These are phyloP conservation scores for Hypocreales sp. DNA, from an alignment of 2,329 filamentous ascomycete species.

Conservation along the genomic window DNA sequence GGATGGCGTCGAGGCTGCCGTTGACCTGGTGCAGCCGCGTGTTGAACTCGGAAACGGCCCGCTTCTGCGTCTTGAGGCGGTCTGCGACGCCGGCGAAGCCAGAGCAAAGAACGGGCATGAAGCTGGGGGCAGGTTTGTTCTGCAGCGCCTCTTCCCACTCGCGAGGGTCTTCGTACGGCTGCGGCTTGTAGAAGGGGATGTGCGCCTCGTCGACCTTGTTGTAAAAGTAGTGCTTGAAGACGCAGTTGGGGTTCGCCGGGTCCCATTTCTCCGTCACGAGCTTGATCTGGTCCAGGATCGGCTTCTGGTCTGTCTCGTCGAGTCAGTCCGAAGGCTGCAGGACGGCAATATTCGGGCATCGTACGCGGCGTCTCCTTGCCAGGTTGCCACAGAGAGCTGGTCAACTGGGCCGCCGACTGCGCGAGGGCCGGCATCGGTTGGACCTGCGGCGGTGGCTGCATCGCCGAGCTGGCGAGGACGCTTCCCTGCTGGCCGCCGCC, in stretches of 20 bases:
- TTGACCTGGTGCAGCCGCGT: slow-evolving; percentile 67
- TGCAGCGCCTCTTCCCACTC: slow-evolving; percentile 77
- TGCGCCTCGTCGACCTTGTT: slow-evolving; percentile 63
- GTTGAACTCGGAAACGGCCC: slow-evolving; percentile 54
- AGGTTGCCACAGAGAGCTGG: slow-evolving; percentile 36
- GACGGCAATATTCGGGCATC: too few species aligned
- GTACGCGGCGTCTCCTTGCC: slow-evolving; percentile 33
- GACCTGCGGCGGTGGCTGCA: slow-evolving; percentile 21
- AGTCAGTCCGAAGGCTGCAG: too few species aligned
- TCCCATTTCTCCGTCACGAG: slow-evolving; percentile 62
- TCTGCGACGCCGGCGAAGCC: slow-evolving; percentile 60
- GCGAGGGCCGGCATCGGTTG: slow-evolving; percentile 26
- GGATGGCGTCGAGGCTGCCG: slow-evolving; percentile 52
- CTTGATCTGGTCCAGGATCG: slow-evolving; percentile 58
- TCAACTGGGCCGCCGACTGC: slow-evolving; percentile 30
- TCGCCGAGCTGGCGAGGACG: slow-evolving; percentile 13
- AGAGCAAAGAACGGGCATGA: slow-evolving; percentile 60
- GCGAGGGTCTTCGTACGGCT: slow-evolving; percentile 53
- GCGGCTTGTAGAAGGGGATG: slow-evolving; percentile 63
- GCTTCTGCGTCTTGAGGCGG: slow-evolving; percentile 57
- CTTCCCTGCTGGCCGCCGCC: slow-evolving; percentile 20
- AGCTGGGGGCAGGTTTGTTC: slow-evolving; percentile 61
- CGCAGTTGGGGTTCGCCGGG: slow-evolving; percentile 49
- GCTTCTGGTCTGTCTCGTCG: slow-evolving; percentile 39
- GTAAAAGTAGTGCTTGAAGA: slow-evolving; percentile 76